Conservation (phyloP, 192 early-diverging fungal genomes). For the Endogone sp. region DNA sequence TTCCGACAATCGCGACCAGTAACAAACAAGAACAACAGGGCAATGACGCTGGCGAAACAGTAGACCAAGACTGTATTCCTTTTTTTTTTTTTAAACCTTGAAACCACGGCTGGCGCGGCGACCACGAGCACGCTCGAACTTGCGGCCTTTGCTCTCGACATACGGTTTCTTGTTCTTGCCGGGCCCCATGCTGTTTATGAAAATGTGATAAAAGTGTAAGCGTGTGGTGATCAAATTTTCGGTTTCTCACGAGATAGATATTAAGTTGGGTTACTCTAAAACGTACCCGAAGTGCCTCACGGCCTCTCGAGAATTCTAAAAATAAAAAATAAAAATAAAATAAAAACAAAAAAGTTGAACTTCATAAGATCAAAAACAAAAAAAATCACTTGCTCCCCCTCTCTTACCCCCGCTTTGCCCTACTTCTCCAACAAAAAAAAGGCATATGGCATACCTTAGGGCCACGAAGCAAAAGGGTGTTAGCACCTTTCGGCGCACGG, state of each 20-base stretch:
- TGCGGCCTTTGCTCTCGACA: slow-evolving; percentile 98
- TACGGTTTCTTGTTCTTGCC: slow-evolving; percentile 66
- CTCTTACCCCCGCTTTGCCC: too few relatives aligned
- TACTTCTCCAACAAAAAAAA: background rate
- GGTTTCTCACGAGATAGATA: too few relatives aligned
- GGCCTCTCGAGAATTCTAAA: slow-evolving; percentile 83
- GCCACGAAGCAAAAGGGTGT: slow-evolving; percentile 95
- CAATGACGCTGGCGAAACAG: too few relatives aligned
- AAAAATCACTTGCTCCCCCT: background rate
- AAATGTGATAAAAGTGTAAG: too few relatives aligned
- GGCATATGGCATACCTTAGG: slow-evolving; percentile 37
- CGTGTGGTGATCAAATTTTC: too few relatives aligned
- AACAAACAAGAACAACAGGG: background rate
- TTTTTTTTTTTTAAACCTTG: slow-evolving; percentile 79
- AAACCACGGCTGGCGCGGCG: slow-evolving; percentile 98
- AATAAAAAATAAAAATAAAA: background rate
- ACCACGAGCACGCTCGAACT: slow-evolving; percentile 99
- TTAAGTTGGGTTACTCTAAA: too few relatives aligned
- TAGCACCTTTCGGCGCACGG: slow-evolving; percentile 95
- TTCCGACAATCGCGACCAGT: background rate
- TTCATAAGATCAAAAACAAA: background rate
- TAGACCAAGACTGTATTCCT: slow-evolving; percentile 19
- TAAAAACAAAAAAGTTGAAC: background rate
- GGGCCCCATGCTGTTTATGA: slow-evolving; percentile 29
- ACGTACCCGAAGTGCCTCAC: slow-evolving; percentile 95